Percentiles rank a stretch among this genome's conserved stretches.
These are phyloP conservation scores for Xylaria scruposa DNA, from an alignment of 495 filamentous ascomycete genomes.

Conservation along the genomic window DNA sequence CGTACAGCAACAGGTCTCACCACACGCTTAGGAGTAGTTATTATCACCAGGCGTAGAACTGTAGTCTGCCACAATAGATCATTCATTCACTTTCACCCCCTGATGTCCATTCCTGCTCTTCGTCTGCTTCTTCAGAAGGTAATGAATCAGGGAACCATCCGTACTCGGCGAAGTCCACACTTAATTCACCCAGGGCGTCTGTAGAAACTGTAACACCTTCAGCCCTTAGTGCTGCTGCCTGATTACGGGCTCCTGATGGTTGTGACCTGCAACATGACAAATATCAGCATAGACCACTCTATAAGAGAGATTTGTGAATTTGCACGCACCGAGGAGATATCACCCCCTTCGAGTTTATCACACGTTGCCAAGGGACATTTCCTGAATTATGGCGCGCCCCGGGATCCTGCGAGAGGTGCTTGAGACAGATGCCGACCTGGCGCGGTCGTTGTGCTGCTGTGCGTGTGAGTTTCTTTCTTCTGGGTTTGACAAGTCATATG, in stretches of 20 bases:
- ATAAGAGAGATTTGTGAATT: not conserved
- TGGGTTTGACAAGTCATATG: not conserved
- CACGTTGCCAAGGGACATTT: conserved; percentile 94
- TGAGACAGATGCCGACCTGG: conserved; percentile 88
- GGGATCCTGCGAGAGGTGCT: conserved; percentile 70
- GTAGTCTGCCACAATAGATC: not conserved
- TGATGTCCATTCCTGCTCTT: conserved; percentile 29
- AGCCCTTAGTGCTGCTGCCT: conserved; percentile 67
- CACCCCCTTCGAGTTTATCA: conserved; percentile 83
- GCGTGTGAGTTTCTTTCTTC: not conserved
- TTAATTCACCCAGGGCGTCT: conserved; percentile 71
- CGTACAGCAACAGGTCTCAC: not conserved
- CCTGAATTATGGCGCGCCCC: conserved; percentile 64
- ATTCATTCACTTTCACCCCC: conserved; percentile 18
- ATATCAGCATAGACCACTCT: conserved; percentile 18
- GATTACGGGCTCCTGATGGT: conserved; percentile 69
- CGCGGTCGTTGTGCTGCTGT: conserved; percentile 68
- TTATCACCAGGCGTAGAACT: not conserved
- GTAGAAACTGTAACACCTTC: conserved; percentile 74
- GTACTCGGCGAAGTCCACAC: conserved; percentile 68
- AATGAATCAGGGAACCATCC: conserved; percentile 77
- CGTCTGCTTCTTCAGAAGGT: conserved; percentile 58
- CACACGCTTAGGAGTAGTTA: not conserved
- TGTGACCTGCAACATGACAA: conserved; percentile 56
- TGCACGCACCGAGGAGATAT: conserved; percentile 77